Percentiles rank a stretch among this genome's conserved stretches.
Evolutionary conservation across 2,329 filamentous ascomycete genomes (phyloP).

Genomic region (Colletotrichum sublineola): DNA sequence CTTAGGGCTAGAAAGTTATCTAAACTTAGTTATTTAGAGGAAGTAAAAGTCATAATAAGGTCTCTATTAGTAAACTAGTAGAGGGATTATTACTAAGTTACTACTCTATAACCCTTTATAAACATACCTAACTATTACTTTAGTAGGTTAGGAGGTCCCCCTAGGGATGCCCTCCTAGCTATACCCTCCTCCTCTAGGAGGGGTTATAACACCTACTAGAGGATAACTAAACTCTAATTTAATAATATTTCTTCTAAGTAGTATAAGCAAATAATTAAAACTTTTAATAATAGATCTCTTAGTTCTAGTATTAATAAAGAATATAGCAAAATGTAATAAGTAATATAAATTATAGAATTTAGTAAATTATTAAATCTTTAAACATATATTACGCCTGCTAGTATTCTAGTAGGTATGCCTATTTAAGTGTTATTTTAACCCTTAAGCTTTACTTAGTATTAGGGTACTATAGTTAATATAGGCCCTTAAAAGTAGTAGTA

Average conservation of each 20-base stretch:
- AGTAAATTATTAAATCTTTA: conserved; percentile 17
- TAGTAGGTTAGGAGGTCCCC: background rate
- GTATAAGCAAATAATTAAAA: conserved; percentile 48
- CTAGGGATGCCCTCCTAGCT: background rate
- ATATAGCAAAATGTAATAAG: conserved; percentile 60
- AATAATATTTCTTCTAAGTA: conserved; percentile 5
- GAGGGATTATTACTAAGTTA: conserved; percentile 55
- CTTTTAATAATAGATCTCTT: conserved; percentile 58
- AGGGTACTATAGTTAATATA: background rate
- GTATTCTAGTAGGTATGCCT: conserved; percentile 1
- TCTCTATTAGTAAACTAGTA: too few species aligned
- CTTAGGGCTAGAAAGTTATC: too few species aligned
- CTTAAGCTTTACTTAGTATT: conserved; percentile 2
- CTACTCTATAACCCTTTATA: conserved; percentile 24
- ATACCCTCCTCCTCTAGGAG: background rate
- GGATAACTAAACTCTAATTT: conserved; percentile 11
- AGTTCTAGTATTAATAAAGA: conserved; percentile 60
- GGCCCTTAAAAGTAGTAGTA: too few species aligned
- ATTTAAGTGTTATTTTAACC: conserved; percentile 19
- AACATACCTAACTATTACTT: conserved; percentile 11
- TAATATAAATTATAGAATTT: conserved; percentile 50
- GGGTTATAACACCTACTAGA: background rate
- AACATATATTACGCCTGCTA: background rate
- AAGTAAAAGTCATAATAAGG: too few species aligned
- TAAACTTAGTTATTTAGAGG: too few species aligned